Base-by-base conservation (phyloP, 306 rosid genomes). In the Casuarina cunninghamiana region DNA sequence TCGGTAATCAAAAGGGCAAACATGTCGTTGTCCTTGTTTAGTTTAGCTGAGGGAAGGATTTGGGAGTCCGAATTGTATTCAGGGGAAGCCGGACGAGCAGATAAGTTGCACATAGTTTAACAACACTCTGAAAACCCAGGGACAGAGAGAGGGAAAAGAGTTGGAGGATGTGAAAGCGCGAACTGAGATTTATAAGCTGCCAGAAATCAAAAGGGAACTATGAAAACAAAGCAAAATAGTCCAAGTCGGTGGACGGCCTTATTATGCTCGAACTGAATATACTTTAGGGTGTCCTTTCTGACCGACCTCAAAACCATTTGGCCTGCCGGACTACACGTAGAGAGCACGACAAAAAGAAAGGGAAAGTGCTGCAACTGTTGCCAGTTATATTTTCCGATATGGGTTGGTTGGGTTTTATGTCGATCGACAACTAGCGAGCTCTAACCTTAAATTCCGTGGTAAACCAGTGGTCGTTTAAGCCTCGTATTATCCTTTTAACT, bases 1-100 rank as follows among this genome's bases (percentile, higher is more conserved):
- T 80, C 62, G 62, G 85, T 84, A 83, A 87, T 83, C 88, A 92
- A 67, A 80, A 62, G 83, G 58, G 76, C 5, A 9, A 43, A 58
- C 79, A 55, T 69, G 90, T 86, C 81, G 73, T 82, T 77, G 2
- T 43, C 73, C 4, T 54, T 53, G 5, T 71, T 66, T 37, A 0
- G 37, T 78, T 83, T 82, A 66, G 32, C 32, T 68, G 78, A 49
- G 78, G 78, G 38, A 54, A n/a, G 41, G 41, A 74, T 72, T 76
- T 67, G 69, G 16, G 78, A 87, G 77, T 77, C 80, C 45, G 75
- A 49, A 76, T 77, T 71, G 61, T 15, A 53, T 62, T 82, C 82
- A 77, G 39, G 38, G 62, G 62, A 32, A 75, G 69, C 53, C 48
- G 83, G 68, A 69, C 83, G 12, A 6, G 77, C 79, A 60, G 86